Evolutionary conservation across 805 yeast species (phyloP).

Genomic region (Zygoascus ofunaensis): DNA sequence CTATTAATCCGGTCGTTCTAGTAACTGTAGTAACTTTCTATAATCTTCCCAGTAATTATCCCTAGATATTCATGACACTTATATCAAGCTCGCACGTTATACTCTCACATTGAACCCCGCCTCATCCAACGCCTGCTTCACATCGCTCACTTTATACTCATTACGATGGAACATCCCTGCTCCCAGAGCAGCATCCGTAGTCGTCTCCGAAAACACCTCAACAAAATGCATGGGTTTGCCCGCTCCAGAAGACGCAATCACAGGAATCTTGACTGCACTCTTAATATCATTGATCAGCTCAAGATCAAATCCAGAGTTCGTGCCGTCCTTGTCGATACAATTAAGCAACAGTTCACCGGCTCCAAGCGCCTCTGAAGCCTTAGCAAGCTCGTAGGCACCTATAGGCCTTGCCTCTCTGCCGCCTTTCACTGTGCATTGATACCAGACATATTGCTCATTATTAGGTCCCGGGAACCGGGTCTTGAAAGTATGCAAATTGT

Average conservation of each 20-base stretch:
- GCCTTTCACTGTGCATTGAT: conserved; percentile 92
- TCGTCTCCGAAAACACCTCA: conserved; percentile 74
- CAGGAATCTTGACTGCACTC: conserved; percentile 72
- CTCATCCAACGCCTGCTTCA: conserved; percentile 55
- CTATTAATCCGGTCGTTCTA: no score
- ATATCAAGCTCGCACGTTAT: no score
- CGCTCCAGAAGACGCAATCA: conserved; percentile 96
- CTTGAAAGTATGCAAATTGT: conserved; percentile 50
- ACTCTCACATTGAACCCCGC: conserved; percentile 52
- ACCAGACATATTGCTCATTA: conserved; percentile 85
- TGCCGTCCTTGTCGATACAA: conserved; percentile 95
- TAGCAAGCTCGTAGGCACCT: conserved; percentile 84
- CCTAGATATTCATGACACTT: no score
- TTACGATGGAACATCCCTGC: conserved; percentile 98
- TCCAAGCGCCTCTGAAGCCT: conserved; percentile 85
- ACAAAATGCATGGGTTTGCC: conserved; percentile 87
- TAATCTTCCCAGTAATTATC: no score
- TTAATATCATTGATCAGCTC: conserved; percentile 78
- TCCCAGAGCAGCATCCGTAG: conserved; percentile 93
- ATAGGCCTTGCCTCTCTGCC: conserved; percentile 86
- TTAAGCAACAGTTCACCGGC: conserved; percentile 93
- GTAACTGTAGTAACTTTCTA: no score
- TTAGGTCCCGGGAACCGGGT: conserved; percentile 71
- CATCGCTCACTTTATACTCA: conserved; percentile 80
- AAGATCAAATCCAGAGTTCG: conserved; percentile 87